These are phyloP conservation scores for Plectosphaerella sp. DNA, from an alignment of 2,329 filamentous ascomycete genomes.

Conservation along the genomic window DNA sequence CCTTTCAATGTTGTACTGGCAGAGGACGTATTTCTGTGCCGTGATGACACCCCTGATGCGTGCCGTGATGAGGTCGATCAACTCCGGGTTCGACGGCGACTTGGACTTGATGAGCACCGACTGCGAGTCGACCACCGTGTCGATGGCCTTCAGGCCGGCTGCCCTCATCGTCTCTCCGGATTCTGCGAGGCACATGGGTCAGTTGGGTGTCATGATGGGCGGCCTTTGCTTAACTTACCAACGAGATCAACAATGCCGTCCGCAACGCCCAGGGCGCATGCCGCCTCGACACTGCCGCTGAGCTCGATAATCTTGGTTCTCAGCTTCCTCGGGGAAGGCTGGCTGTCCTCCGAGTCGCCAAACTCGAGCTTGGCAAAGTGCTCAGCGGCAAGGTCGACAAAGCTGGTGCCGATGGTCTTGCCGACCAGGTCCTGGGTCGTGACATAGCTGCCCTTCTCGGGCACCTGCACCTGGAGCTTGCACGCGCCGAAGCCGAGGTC, in stretches of 20 bases:
- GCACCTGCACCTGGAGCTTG: conserved; percentile 95
- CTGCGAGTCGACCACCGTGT: conserved; percentile 83
- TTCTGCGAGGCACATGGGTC: conserved; percentile 47
- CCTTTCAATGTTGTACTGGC: conserved; percentile 91
- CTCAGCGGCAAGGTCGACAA: conserved; percentile 74
- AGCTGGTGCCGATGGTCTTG: conserved; percentile 93
- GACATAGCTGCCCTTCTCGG: conserved; percentile 71
- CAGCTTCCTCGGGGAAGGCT: conserved; percentile 46
- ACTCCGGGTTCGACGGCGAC: conserved; percentile 70
- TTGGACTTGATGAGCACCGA: conserved; percentile 92
- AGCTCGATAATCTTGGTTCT: conserved; percentile 89
- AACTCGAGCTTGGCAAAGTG: conserved; percentile 80
- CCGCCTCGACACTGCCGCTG: conserved; percentile 94
- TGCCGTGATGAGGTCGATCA: conserved; percentile 79
- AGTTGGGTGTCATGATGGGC: not conserved
- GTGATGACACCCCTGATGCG: conserved; percentile 93
- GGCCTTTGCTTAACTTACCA: conserved; percentile 51
- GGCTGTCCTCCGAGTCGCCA: conserved; percentile 36
- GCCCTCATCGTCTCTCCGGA: conserved; percentile 98
- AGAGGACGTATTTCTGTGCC: conserved; percentile 88
- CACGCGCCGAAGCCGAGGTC: conserved; percentile 88
- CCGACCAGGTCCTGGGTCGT: conserved; percentile 77
- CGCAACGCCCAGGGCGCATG: conserved; percentile 90
- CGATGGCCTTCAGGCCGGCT: conserved; percentile 87
- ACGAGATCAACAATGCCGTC: conserved; percentile 98